phyloP scores from a whole-genome alignment of 371 early-diverging fungal species.

The Lichtheimia corymbifera region DNA sequence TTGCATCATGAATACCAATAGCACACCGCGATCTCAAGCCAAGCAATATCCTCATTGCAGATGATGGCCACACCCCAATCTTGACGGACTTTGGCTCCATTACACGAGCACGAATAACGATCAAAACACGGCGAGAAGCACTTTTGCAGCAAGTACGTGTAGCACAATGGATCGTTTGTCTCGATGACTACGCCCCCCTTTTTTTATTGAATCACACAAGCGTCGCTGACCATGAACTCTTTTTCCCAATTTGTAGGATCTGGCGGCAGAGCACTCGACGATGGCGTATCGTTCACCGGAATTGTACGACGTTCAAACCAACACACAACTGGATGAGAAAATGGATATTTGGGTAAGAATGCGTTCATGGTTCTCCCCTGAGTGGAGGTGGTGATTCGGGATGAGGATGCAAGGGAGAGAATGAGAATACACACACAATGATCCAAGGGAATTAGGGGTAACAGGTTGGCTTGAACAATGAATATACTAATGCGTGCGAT shows the following conservation, averaged over 20 bases:
- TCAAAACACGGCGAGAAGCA: conserved; percentile 62
- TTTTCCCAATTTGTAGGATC: conserved; percentile 12
- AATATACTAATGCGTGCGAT: neutral
- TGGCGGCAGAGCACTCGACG: conserved; percentile 60
- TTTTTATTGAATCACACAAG: neutral
- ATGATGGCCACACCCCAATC: conserved; percentile 66
- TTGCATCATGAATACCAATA: neutral
- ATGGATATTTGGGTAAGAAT: conserved; percentile 72
- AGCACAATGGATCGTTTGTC: neutral
- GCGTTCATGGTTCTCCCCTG: no score
- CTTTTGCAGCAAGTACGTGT: conserved; percentile 53
- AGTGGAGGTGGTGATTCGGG: no score
- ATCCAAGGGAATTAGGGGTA: no score
- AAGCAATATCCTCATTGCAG: conserved; percentile 60
- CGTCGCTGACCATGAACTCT: conserved; percentile 3
- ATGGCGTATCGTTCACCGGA: conserved; percentile 80
- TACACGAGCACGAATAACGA: conserved; percentile 53
- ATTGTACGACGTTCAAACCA: conserved; percentile 73
- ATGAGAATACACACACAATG: no score
- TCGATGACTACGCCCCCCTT: no score
- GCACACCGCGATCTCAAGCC: conserved; percentile 80
- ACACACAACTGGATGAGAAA: conserved; percentile 61
- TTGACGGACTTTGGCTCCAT: conserved; percentile 78
- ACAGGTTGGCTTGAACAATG: no score
- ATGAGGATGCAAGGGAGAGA: no score